Conservation (phyloP, 2,329 filamentous ascomycete genomes). For the Talaromyces pinophilus region DNA sequence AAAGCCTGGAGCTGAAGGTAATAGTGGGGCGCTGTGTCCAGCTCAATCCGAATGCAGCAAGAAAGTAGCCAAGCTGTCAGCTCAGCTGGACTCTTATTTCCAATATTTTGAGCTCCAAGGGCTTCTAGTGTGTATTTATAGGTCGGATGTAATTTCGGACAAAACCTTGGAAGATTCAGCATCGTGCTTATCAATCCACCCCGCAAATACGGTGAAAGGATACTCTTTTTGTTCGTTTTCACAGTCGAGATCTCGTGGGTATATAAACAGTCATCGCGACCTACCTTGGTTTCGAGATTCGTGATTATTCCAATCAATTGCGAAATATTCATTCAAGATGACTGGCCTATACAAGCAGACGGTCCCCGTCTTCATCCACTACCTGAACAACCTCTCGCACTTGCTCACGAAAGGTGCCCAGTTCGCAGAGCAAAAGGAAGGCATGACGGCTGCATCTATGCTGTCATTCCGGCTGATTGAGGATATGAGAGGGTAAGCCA, state of each 20-base stretch:
- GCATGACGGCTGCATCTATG: conserved; percentile 33
- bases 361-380: conserved; percentile 47
- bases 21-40: background rate
- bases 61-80: background rate
- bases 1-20: background rate
- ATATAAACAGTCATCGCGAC: background rate
- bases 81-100: background rate
- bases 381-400: conserved; percentile 45
- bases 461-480: conserved; percentile 47
- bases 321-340: conserved; percentile 10
- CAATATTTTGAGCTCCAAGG: background rate
- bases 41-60: background rate
- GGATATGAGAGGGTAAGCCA: conserved; percentile 46
- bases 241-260: background rate
- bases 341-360: conserved; percentile 36
- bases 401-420: conserved; percentile 50
- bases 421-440: conserved; percentile 41
- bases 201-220: background rate
- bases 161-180: background rate
- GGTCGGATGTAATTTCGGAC: background rate
- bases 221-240: background rate
- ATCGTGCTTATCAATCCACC: background rate
- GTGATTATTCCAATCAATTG: background rate
- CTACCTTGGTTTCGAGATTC: background rate
- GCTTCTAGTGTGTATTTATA: background rate